phyloP scores from a whole-genome alignment of 805 yeast species.

The Saturnispora halmiae region DNA sequence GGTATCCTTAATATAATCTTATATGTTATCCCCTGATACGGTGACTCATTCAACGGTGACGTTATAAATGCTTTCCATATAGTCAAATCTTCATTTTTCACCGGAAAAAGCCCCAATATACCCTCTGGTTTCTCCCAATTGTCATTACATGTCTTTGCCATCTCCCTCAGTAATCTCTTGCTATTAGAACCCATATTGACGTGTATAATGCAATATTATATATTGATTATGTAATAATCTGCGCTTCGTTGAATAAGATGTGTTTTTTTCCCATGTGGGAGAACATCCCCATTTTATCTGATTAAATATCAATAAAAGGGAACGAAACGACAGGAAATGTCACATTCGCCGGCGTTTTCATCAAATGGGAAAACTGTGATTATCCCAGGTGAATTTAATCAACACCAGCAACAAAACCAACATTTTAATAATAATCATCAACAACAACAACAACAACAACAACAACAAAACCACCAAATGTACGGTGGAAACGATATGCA shows the following conservation, averaged over 20 bases:
- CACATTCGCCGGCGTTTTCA: background rate
- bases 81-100: constrained; percentile 1
- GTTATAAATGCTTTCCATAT: constrained; percentile 43
- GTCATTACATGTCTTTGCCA: background rate
- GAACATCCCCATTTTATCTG: background rate
- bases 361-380: background rate
- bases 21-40: constrained; percentile 48
- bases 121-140: constrained; percentile 18
- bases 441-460: no score
- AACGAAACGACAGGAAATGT: background rate
- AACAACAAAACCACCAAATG: constrained; percentile 14
- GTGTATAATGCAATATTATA: no score
- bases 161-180: constrained; percentile 4
- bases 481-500: constrained; percentile 4
- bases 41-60: constrained; percentile 40
- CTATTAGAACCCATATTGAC: no score
- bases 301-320: background rate
- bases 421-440: no score
- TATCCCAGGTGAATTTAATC: no score
- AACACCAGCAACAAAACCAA: no score
- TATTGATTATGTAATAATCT: background rate
- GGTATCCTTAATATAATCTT: constrained; percentile 38
- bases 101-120: constrained; percentile 2
- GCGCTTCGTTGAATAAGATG: no score
- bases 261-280: constrained; percentile 1